Evolutionary conservation across 1,284 basidiomycete species (phyloP).

Genomic region (Trichosporon sp.): DNA sequence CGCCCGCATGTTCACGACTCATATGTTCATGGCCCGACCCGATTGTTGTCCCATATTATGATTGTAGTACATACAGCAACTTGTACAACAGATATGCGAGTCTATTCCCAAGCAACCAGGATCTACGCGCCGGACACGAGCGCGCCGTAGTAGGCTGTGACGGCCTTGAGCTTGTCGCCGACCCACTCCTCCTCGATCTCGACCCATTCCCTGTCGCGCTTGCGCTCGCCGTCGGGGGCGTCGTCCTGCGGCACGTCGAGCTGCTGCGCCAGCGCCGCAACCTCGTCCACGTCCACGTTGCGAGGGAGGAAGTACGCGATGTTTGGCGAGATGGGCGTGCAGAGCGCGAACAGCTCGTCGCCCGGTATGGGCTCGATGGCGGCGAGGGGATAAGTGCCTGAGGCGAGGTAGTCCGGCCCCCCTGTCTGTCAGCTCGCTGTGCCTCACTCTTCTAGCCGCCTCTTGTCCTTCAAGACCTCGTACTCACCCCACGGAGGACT

Average conservation of each 20-base stretch:
- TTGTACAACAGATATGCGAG: constrained; percentile 3
- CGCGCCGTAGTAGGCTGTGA: constrained; percentile 54
- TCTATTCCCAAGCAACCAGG: not conserved
- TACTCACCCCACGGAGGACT: constrained; percentile 89
- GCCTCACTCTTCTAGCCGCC: not conserved
- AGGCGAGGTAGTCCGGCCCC: constrained; percentile 33
- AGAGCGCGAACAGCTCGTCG: constrained; percentile 68
- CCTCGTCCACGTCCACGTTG: constrained; percentile 70
- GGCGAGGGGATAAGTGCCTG: constrained; percentile 60
- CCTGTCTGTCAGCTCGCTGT: constrained; percentile 10
- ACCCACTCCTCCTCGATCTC: constrained; percentile 56
- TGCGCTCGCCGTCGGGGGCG: constrained; percentile 9
- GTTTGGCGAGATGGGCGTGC: constrained; percentile 63
- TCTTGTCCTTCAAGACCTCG: too few relatives aligned
- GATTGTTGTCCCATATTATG: not conserved
- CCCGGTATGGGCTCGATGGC: constrained; percentile 76
- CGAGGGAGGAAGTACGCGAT: constrained; percentile 87
- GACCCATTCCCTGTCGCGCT: constrained; percentile 38
- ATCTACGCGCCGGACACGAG: constrained; percentile 29
- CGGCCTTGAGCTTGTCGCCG: constrained; percentile 53
- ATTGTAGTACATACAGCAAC: not conserved
- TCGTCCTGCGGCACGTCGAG: constrained; percentile 9
- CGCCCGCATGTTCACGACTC: too few relatives aligned
- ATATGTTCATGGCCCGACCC: not conserved
- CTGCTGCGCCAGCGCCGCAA: constrained; percentile 56